phyloP scores from a whole-genome alignment of 2,329 filamentous ascomycete genomes.

The Claviceps humidiphila region DNA sequence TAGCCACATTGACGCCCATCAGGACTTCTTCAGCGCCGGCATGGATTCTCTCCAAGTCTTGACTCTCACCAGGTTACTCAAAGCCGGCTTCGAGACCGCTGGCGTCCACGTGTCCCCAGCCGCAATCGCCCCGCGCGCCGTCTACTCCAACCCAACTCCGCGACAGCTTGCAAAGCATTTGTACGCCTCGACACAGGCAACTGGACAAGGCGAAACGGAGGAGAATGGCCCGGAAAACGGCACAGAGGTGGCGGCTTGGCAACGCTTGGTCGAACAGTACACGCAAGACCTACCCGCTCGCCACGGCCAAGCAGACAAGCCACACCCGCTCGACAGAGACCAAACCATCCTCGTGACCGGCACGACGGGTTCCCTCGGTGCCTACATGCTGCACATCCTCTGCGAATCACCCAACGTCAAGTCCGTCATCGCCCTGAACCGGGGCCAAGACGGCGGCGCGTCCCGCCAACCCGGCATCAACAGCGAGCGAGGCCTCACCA shows the following conservation, averaged over 20 bases:
- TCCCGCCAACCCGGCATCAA: slow-evolving; percentile 25
- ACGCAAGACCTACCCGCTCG: slow-evolving; percentile 14
- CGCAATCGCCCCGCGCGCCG: slow-evolving; percentile 11
- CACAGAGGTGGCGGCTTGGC: slow-evolving; percentile 4
- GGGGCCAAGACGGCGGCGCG: slow-evolving; percentile 20
- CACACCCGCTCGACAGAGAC: slow-evolving; percentile 14
- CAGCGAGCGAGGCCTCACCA: slow-evolving; percentile 24
- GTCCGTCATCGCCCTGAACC: slow-evolving; percentile 15
- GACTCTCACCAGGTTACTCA: slow-evolving; percentile 9
- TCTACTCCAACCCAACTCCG: slow-evolving; percentile 19
- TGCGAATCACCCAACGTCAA: slow-evolving; percentile 12
- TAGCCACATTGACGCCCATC: slow-evolving; percentile 10
- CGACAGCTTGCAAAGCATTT: slow-evolving; percentile 12
- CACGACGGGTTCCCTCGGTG: slow-evolving; percentile 76
- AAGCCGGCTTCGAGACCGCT: slow-evolving; percentile 8
- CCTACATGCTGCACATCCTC: slow-evolving; percentile 46
- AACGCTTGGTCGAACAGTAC: slow-evolving; percentile 16
- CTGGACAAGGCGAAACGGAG: slow-evolving; percentile 4
- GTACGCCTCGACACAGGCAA: background rate
- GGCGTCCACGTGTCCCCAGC: slow-evolving; percentile 8
- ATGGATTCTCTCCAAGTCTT: slow-evolving; percentile 28
- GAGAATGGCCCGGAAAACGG: background rate
- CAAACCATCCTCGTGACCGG: slow-evolving; percentile 69
- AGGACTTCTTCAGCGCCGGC: slow-evolving; percentile 25
- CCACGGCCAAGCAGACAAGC: slow-evolving; percentile 8